Base-by-base conservation (phyloP, 2,329 filamentous ascomycete genomes). In the Fusarium haematococcum region DNA sequence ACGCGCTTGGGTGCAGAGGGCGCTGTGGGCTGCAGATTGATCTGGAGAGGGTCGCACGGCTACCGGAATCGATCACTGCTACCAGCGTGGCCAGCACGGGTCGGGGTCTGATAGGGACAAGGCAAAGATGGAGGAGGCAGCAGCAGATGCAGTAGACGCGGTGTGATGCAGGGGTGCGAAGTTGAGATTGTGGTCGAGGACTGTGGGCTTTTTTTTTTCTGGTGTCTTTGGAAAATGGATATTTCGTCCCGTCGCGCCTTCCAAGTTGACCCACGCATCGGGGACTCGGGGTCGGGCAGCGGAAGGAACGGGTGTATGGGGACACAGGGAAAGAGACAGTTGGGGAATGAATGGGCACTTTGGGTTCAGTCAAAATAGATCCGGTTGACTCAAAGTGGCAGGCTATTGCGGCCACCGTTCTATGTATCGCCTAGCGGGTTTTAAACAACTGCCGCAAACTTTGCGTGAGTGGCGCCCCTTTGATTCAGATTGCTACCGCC, bases 1-100 rank as follows among this genome's bases (percentile, higher is more conserved):
- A 45, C 63, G 67, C 50, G 73, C 65, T 67, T 73, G 56, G 61
- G 63, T 65, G 62, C 71, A 48, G 73, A 64, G 60, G 68, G 70
- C 66, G 63, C 41, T 61, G 65, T 68, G 64, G 62, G 50, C 50
- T 73, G 67, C 73, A 73, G 58, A 69, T 62, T 76, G 71, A 76
- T 73, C 64, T 72, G 30, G 50, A 65, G 63, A 62, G 73, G 57
- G 70, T 70, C 39, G 30, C 67, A 77, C 73, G 37, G 59, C 62
- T 59, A 48, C 67, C 27, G 35, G 60, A 62, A 61, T 72, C 70
- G 65, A 68, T 45, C 39, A 56, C 43, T 48, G 27, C 27, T 57
- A 69, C 65, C 56, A 57, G 70, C 33, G 30, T 39, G 59, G 45
- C 63, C 54, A 65, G 41, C 65, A 65, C 16, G 43, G 50, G 64